phyloP scores from a whole-genome alignment of 108 stramenopile species.

The Parmales sp. region DNA sequence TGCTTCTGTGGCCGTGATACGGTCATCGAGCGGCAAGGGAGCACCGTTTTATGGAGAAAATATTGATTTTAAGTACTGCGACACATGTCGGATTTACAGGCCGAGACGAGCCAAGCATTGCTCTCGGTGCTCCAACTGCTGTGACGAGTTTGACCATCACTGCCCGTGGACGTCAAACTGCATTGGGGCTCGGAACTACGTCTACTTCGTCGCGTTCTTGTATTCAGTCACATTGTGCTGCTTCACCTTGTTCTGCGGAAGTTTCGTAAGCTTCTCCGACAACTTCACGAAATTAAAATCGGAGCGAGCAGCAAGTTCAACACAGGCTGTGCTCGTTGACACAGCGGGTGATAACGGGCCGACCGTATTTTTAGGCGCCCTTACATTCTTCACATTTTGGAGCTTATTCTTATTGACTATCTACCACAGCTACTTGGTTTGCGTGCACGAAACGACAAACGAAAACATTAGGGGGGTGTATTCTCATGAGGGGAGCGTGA shows the following conservation, averaged over 20 bases:
- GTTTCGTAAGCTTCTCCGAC: background rate
- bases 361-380: background rate
- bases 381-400: background rate
- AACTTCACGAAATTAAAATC: background rate
- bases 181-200: slow-evolving; percentile 39
- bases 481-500: too few species aligned
- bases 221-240: background rate
- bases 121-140: slow-evolving; percentile 35
- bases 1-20: too few species aligned
- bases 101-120: slow-evolving; percentile 48
- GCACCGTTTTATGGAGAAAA: too few species aligned
- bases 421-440: background rate
- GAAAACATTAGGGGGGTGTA: background rate
- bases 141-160: slow-evolving; percentile 51
- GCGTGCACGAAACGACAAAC: background rate
- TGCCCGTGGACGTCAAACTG: slow-evolving; percentile 49
- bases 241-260: background rate
- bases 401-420: background rate
- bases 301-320: too few species aligned
- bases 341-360: too few species aligned
- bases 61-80: background rate
- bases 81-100: background rate
- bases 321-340: too few species aligned
- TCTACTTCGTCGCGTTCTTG: slow-evolving; percentile 37
- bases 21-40: too few species aligned